Evolutionary conservation across 805 yeast genomes (phyloP).

Genomic region (Ogataea allantospora): DNA sequence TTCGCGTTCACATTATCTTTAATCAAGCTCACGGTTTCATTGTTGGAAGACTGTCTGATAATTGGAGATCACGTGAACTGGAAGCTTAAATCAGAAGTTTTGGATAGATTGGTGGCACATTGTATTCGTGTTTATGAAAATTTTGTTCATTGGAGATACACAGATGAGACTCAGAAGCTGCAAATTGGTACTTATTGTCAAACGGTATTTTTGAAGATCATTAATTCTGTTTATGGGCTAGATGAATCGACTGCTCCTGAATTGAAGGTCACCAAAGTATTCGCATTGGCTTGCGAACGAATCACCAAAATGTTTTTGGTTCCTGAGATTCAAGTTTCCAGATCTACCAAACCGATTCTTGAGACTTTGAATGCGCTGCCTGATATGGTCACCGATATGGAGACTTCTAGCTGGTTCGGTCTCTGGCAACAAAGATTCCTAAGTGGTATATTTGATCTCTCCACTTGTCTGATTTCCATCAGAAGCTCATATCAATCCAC

Average conservation of each 20-base stretch:
- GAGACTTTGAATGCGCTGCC: constrained; percentile 48
- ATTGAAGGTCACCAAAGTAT: constrained; percentile 45
- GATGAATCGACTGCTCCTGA: constrained; percentile 39
- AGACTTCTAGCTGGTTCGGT: constrained; percentile 39
- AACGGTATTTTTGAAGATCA: constrained; percentile 52
- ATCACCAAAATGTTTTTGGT: constrained; percentile 58
- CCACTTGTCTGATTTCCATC: constrained; percentile 54
- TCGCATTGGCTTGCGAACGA: constrained; percentile 49
- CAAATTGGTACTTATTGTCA: constrained; percentile 58
- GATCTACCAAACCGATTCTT: constrained; percentile 55
- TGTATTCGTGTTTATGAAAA: constrained; percentile 72
- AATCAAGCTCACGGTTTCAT: constrained; percentile 50
- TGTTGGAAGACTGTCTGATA: constrained; percentile 51
- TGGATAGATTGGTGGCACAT: constrained; percentile 54
- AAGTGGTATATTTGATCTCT: constrained; percentile 50
- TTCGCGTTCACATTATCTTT: constrained; percentile 63
- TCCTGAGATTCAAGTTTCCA: constrained; percentile 45
- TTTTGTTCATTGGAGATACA: constrained; percentile 67
- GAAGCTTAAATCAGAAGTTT: constrained; percentile 50
- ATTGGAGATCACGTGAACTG: constrained; percentile 37
- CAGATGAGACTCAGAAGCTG: constrained; percentile 52
- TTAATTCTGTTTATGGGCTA: constrained; percentile 54
- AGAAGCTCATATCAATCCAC: constrained; percentile 47
- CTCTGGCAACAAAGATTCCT: constrained; percentile 51
- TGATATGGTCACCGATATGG: constrained; percentile 14